phyloP scores from a whole-genome alignment of 2,329 filamentous ascomycete genomes.

The Sarocladium oryzae region DNA sequence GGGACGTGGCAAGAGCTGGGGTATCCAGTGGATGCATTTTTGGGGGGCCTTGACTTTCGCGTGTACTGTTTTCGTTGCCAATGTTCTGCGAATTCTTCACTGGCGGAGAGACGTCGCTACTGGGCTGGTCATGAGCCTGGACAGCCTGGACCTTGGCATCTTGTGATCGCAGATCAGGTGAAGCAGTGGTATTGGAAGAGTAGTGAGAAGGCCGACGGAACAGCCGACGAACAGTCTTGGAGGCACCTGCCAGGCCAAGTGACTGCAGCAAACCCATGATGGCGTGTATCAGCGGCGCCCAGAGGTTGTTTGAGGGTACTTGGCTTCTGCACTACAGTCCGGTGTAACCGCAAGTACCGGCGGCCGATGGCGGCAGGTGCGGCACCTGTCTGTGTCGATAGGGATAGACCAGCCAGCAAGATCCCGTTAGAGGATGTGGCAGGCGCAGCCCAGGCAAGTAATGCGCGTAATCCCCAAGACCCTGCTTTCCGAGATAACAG shows the following conservation, averaged over 20 bases:
- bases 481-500: too few relatives aligned
- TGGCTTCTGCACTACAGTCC: not conserved
- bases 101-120: not conserved
- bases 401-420: not conserved
- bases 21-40: not conserved
- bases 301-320: not conserved
- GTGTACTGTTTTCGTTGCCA: not conserved
- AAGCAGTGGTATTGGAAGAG: slow-evolving; percentile 16
- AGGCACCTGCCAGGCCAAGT: slow-evolving; percentile 6
- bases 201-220: slow-evolving; percentile 18
- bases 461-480: not conserved
- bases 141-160: not conserved
- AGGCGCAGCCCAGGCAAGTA: not conserved
- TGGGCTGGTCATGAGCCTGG: not conserved
- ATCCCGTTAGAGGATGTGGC: not conserved
- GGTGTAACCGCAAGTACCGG: slow-evolving; percentile 7
- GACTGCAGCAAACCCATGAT: slow-evolving; percentile 10
- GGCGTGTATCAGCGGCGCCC: not conserved
- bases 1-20: not conserved
- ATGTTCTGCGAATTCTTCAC: not conserved
- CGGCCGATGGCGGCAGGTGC: not conserved
- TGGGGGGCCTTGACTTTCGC: not conserved
- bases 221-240: slow-evolving; percentile 8
- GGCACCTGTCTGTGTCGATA: not conserved
- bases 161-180: slow-evolving; percentile 15